Percentiles rank a stretch among this genome's conserved stretches.
phyloP scores from a whole-genome alignment of 1,284 basidiomycete genomes.

The Rhodotorula sp. region DNA sequence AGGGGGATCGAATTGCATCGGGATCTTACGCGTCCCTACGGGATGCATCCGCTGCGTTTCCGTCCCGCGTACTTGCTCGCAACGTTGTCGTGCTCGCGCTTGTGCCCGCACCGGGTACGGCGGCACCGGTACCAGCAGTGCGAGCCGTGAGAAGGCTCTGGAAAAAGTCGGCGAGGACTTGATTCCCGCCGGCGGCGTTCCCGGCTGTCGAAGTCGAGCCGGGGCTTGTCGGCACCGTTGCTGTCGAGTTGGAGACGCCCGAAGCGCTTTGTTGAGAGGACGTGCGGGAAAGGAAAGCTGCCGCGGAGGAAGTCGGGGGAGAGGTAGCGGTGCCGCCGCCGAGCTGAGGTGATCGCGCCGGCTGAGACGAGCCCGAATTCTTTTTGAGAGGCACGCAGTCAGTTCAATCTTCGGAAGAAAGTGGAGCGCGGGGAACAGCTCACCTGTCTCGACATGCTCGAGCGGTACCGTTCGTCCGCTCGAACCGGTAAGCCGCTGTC shows the following conservation, averaged over 20 bases:
- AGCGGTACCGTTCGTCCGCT: not conserved
- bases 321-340: conserved; percentile 18
- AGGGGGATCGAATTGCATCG: no score
- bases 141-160: conserved; percentile 62
- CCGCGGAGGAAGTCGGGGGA: conserved; percentile 20
- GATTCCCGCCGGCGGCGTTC: conserved; percentile 53
- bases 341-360: conserved; percentile 14
- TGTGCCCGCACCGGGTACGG: not conserved
- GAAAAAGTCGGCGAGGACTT: conserved; percentile 82
- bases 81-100: not conserved
- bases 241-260: not conserved
- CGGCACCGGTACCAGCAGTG: not conserved
- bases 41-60: not conserved
- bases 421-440: not conserved
- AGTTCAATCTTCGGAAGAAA: fast-evolving
- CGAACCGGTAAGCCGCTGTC: not conserved
- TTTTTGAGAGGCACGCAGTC: not conserved
- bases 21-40: not conserved
- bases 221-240: conserved; percentile 14
- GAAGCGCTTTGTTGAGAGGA: not conserved
- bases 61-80: not conserved
- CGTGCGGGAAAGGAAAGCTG: not conserved
- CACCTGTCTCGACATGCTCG: conserved; percentile 26
- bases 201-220: conserved; percentile 41
- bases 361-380: conserved; percentile 11